These are phyloP conservation scores for Ogataea sp. DNA, from an alignment of 805 yeast genomes.

Conservation along the genomic window DNA sequence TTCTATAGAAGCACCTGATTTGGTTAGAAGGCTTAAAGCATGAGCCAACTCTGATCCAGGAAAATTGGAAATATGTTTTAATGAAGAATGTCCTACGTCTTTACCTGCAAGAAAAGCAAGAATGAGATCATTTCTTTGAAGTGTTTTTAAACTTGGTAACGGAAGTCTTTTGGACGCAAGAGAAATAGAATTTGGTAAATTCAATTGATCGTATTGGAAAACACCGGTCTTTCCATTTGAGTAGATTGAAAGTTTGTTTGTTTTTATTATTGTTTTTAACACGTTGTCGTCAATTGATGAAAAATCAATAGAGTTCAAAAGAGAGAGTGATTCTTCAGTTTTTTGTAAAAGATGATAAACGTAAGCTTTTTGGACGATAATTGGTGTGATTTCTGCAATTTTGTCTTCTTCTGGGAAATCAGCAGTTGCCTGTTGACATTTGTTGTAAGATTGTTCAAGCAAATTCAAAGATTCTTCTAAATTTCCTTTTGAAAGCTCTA, in stretches of 20 bases:
- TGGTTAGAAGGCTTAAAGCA: slow-evolving; percentile 14
- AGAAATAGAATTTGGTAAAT: slow-evolving; percentile 21
- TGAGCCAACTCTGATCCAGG: slow-evolving; percentile 19
- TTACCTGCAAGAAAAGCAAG: slow-evolving; percentile 34
- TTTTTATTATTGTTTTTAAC: slow-evolving; percentile 33
- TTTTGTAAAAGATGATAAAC: slow-evolving; percentile 34
- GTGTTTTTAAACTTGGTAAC: slow-evolving; percentile 29
- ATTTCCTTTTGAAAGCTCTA: slow-evolving; percentile 34
- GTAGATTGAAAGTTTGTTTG: slow-evolving; percentile 32
- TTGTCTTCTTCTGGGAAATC: slow-evolving; percentile 40
- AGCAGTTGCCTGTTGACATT: slow-evolving; percentile 29
- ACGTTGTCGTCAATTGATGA: slow-evolving; percentile 29
- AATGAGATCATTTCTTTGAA: slow-evolving; percentile 37
- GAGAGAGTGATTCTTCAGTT: slow-evolving; percentile 22
- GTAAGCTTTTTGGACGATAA: slow-evolving; percentile 51
- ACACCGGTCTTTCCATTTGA: slow-evolving; percentile 10
- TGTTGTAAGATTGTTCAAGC: slow-evolving; percentile 36
- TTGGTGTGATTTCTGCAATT: slow-evolving; percentile 48
- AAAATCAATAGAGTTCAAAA: slow-evolving; percentile 29
- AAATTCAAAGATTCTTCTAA: slow-evolving; percentile 30
- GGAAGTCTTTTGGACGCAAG: slow-evolving; percentile 25
- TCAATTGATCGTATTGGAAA: slow-evolving; percentile 22
- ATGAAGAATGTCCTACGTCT: slow-evolving; percentile 11
- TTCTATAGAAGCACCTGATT: slow-evolving; percentile 10
- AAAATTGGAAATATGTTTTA: slow-evolving; percentile 10